Conservation (phyloP, 371 early-diverging fungal genomes). For the Mortierella polycephala region DNA sequence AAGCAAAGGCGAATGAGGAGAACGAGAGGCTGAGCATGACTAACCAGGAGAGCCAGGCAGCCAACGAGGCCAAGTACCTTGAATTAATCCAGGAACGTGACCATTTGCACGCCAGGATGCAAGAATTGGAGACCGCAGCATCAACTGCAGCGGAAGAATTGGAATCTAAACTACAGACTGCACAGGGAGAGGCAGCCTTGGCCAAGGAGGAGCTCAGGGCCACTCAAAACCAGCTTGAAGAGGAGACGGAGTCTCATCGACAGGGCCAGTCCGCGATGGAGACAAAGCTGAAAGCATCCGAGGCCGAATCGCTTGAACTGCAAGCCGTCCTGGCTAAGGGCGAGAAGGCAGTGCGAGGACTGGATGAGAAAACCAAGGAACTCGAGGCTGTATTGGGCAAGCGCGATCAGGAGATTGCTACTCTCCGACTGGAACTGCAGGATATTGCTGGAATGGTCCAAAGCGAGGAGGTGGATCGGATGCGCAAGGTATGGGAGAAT, state of each 20-base stretch:
- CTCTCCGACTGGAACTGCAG: conserved; percentile 52
- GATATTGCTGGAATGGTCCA: conserved; percentile 59
- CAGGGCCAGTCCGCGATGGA: conserved; percentile 14
- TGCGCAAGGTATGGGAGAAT: conserved; percentile 64
- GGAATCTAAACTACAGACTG: conserved; percentile 13
- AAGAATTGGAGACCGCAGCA: conserved; percentile 9
- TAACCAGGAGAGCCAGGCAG: conserved; percentile 4
- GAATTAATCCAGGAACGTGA: conserved; percentile 36
- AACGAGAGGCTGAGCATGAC: conserved; percentile 22
- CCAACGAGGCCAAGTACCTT: conserved; percentile 6
- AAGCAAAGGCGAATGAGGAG: conserved; percentile 22
- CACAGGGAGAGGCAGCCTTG: conserved; percentile 11
- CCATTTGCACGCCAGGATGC: conserved; percentile 10
- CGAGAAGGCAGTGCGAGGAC: conserved; percentile 44
- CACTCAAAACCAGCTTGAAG: conserved; percentile 5
- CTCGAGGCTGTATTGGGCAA: conserved; percentile 62
- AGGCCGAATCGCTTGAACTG: conserved; percentile 18
- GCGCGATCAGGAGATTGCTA: conserved; percentile 56
- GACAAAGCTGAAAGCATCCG: conserved; percentile 33
- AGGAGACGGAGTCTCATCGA: conserved; percentile 9
- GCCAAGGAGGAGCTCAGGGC: conserved; percentile 11
- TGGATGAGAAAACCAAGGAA: conserved; percentile 58
- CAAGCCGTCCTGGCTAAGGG: conserved; percentile 25
- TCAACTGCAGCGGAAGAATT: neutral
- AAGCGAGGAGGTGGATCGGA: conserved; percentile 52